A percentile compares a stretch with the other conserved stretches of the same genome.
phyloP scores from a whole-genome alignment of 2,329 filamentous ascomycete species.

The Plectosphaerella cucumerina region DNA sequence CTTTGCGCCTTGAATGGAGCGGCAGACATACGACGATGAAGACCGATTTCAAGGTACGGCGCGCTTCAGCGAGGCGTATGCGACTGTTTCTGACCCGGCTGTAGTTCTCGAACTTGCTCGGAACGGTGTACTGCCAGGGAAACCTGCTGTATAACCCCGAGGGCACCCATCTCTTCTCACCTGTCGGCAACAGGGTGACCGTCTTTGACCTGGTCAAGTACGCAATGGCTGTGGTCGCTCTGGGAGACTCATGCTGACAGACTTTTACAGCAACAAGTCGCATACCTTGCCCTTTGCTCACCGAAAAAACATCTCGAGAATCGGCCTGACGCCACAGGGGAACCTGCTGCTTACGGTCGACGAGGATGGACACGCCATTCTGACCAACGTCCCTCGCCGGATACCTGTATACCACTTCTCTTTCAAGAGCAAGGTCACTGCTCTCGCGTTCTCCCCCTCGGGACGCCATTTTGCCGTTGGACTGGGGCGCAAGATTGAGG shows the following conservation, averaged over 20 bases:
- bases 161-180: slow-evolving; percentile 91
- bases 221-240: slow-evolving; percentile 17
- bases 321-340: slow-evolving; percentile 84
- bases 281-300: slow-evolving; percentile 86
- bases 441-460: slow-evolving; percentile 85
- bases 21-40: slow-evolving; percentile 68
- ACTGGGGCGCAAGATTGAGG: slow-evolving; percentile 81
- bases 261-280: slow-evolving; percentile 67
- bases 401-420: slow-evolving; percentile 92
- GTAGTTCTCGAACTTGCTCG: slow-evolving; percentile 96
- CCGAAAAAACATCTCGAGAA: slow-evolving; percentile 83
- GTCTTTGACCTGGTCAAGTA: slow-evolving; percentile 97
- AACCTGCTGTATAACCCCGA: slow-evolving; percentile 96
- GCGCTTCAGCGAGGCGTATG: no score
- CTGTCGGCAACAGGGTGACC: slow-evolving; percentile 91
- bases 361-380: slow-evolving; percentile 87
- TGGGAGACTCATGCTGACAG: background rate
- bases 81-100: background rate
- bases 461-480: slow-evolving; percentile 88
- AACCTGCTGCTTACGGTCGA: slow-evolving; percentile 92
- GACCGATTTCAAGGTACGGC: slow-evolving; percentile 89
- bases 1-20: slow-evolving; percentile 15
- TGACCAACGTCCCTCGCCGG: slow-evolving; percentile 83
- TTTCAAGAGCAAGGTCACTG: slow-evolving; percentile 78
- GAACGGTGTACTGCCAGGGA: slow-evolving; percentile 96